Percentiles rank a stretch among this genome's conserved stretches.
phyloP scores from a whole-genome alignment of 345 rosid genomes.

The Hibiscus mutabilis region DNA sequence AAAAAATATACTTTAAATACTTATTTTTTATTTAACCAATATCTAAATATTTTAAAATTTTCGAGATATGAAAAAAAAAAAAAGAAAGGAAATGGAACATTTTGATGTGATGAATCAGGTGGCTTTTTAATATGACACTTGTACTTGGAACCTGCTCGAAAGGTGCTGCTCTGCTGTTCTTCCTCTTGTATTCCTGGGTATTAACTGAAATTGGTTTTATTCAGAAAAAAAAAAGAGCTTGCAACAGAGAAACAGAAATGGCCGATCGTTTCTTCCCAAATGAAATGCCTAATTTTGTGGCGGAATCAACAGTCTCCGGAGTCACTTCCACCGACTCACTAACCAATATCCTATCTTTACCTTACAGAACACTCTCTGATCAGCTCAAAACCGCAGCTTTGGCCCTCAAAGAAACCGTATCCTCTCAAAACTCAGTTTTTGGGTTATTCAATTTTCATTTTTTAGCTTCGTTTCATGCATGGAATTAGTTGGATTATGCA shows the following conservation, averaged over 20 bases:
- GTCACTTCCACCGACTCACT: slow-evolving; percentile 20
- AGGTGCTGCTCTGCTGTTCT: background rate
- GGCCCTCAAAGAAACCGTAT: slow-evolving; percentile 37
- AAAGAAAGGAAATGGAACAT: background rate
- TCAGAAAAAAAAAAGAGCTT: background rate
- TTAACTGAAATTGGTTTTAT: background rate
- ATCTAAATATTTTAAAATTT: no score
- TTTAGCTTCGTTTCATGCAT: background rate
- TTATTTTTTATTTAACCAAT: no score
- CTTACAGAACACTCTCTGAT: slow-evolving; percentile 28
- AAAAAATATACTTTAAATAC: no score
- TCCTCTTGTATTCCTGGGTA: background rate
- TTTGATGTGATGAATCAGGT: background rate
- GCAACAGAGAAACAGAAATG: slow-evolving; percentile 11
- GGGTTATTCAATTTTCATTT: background rate
- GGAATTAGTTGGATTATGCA: background rate
- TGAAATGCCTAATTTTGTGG: slow-evolving; percentile 22
- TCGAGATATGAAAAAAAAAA: no score
- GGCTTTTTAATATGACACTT: background rate
- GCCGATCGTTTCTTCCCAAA: slow-evolving; percentile 40
- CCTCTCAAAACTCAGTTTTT: background rate
- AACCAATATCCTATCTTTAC: slow-evolving; percentile 33
- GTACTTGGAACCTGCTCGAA: slow-evolving; percentile 6
- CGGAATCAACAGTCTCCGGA: slow-evolving; percentile 14
- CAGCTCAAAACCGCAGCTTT: slow-evolving; percentile 34